Evolutionary conservation across 2,329 filamentous ascomycete species (phyloP).

Genomic region (Ceratocystis lukuohia): DNA sequence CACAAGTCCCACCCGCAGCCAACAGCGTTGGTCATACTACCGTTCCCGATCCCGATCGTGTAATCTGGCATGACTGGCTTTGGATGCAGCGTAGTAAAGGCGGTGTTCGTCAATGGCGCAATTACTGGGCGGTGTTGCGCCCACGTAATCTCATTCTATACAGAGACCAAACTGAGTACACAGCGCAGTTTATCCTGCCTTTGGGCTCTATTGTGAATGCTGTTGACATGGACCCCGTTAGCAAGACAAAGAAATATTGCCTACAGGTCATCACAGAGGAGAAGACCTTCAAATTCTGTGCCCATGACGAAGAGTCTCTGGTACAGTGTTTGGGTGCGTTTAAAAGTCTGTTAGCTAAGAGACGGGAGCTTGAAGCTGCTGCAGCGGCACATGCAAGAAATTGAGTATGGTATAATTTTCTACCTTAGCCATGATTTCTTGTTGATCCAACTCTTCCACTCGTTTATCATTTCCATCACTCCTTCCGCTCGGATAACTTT

Average conservation of each 20-base stretch:
- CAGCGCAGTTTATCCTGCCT: constrained; percentile 66
- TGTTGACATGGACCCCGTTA: constrained; percentile 81
- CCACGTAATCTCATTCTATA: constrained; percentile 77
- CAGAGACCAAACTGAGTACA: constrained; percentile 85
- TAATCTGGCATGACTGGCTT: constrained; percentile 89
- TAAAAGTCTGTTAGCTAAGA: constrained; percentile 69
- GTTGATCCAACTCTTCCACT: neutral
- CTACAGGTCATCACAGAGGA: constrained; percentile 91
- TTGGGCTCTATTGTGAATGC: constrained; percentile 72
- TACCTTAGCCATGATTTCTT: neutral
- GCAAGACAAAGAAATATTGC: constrained; percentile 71
- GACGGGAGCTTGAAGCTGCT: constrained; percentile 43
- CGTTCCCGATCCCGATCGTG: constrained; percentile 63
- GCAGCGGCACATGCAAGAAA: constrained; percentile 1
- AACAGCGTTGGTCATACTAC: constrained; percentile 22
- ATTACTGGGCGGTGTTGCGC: constrained; percentile 82
- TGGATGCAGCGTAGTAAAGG: constrained; percentile 70
- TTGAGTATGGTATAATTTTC: too few species aligned
- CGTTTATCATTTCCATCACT: neutral
- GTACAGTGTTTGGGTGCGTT: constrained; percentile 78
- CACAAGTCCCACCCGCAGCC: neutral
- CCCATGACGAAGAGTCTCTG: constrained; percentile 66
- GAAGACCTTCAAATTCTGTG: constrained; percentile 65
- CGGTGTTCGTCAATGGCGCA: constrained; percentile 85
- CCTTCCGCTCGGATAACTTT: neutral